Base-by-base conservation (phyloP, 2,329 filamentous ascomycete species). In the Ophidiomyces ophidiicola region DNA sequence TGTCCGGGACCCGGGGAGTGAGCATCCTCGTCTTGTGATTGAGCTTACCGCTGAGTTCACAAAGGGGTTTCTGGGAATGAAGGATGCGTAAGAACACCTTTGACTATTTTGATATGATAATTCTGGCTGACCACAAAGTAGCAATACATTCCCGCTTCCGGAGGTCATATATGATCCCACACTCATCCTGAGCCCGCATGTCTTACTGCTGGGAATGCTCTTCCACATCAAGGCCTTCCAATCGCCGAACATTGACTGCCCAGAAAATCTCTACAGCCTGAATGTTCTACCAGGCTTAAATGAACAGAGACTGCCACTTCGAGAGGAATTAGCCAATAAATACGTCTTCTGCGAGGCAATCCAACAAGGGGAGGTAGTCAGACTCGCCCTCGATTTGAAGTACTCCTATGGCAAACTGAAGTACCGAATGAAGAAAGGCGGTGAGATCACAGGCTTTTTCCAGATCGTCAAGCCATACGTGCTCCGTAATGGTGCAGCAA, bases 201-300 rank as follows among this genome's bases (percentile, higher is more conserved):
- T 55, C 38, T 51, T 49, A 25, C 47, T 59, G 19, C 48, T 57
- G 28, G 40, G 50, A 12, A 46, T 63, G 36, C 50, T 61, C 19
- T 61, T 60, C 34, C 39, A 47, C 17, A 49, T 57, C 40, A 10
- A 46, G 14, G 55, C 43, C 12, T 63, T 62, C 32, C 53, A 56
- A 42, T 53, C 39, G 26, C 28, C 48, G 46, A 2, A 45, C 24
- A 1, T 48, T 5, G 50, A 55, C 38, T 56, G 34, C 29, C 36
- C 49, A 8, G 47, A 60, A 44, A 56, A 61, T 40, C 35, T 62
- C 3, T 62, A 60, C 36, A 53, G 50, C 34, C 49, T 62, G 12
- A 32, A 46, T n/a, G 52, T 63, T 39, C 39, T 54, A 19, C 41
- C 56, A 44, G 49, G 52, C 17, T 39, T 52, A 4, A 52, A 55